phyloP scores from a whole-genome alignment of 2,329 filamentous ascomycete genomes.

The Xylaria sp. region DNA sequence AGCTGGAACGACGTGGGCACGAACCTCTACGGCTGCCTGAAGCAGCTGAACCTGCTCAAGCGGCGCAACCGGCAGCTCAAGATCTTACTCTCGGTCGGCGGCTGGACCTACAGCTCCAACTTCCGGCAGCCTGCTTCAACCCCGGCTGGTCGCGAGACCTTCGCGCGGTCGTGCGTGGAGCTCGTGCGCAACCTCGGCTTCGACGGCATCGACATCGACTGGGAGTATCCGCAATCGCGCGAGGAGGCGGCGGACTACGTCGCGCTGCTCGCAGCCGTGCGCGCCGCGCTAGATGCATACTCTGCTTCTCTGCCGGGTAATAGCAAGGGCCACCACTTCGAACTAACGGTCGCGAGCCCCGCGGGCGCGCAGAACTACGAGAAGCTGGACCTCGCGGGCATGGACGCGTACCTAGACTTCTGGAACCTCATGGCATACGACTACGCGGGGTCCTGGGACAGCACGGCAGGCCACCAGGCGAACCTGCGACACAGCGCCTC shows the following conservation, averaged over 20 bases:
- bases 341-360: constrained; percentile 72
- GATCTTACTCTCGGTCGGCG: constrained; percentile 85
- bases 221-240: constrained; percentile 71
- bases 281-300: constrained; percentile 69
- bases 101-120: constrained; percentile 91
- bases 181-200: constrained; percentile 85
- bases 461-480: constrained; percentile 77
- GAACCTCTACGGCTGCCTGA: constrained; percentile 89
- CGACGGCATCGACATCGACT: constrained; percentile 75
- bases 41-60: constrained; percentile 89
- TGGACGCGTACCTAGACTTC: constrained; percentile 76
- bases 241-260: constrained; percentile 69
- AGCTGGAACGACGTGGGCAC: constrained; percentile 77
- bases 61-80: constrained; percentile 84
- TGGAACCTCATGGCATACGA: constrained; percentile 93
- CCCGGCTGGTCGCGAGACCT: constrained; percentile 72
- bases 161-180: constrained; percentile 78
- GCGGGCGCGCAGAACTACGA: constrained; percentile 71
- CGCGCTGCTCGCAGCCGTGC: constrained; percentile 66
- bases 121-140: constrained; percentile 82
- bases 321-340: constrained; percentile 58
- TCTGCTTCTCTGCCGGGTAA: constrained; percentile 40
- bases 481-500: constrained; percentile 74
- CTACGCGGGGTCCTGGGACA: constrained; percentile 85
- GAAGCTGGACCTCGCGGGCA: constrained; percentile 69